Base-by-base conservation (phyloP, 1,284 basidiomycete genomes). In the Austroboletus sp. region DNA sequence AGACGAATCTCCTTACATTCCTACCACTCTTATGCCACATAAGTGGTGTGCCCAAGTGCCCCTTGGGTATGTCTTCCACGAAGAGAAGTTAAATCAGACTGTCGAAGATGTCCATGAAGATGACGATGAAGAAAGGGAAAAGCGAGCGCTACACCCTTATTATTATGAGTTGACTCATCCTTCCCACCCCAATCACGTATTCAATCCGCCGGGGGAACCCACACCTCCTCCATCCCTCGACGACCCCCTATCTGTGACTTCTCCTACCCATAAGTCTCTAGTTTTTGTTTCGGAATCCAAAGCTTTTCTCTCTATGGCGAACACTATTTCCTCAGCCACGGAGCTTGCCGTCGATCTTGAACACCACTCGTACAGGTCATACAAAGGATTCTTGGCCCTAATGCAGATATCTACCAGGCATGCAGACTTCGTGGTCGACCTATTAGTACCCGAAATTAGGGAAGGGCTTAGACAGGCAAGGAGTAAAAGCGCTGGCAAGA, bases 311-410 rank as follows among this genome's bases (percentile, higher is more conserved):
- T 60, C 57, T 16, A 82, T 96, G 76, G 70, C 90, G 4, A 74
- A 76, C n/a, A 72, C 75, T 45, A 72, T 94, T 13, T 75, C 78
- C 31, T 62, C 67, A 10, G 77, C 76, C n/a, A 71, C 68, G 35
- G 93, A 96, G 65, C 82, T 98, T 43, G 95, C 95, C 1, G 76
- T 98, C 31, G 95, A 98, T 66, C 72, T 98, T 37, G 95, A 98
- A 66, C 87, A 97, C 61, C 93, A 98, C 70, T 84, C 79, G 53
- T 88, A 85, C 58, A 77, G 92, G 39, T 82, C 84, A 4, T 98
- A 88, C 65, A 69, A 71, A 16, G 95, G 96, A 0, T 89, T 98
- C 57, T 77, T 95, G 10, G 97, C 93, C 58, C 70, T 98, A 48
- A 94, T 98, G 81, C 95, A 96, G 66, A 77, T 95, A 54, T 92